Evolutionary conservation across 192 early-diverging fungal species (phyloP), one percentile per base, ranked within the genome.

Genomic region (Mortierella claussenii): DNA sequence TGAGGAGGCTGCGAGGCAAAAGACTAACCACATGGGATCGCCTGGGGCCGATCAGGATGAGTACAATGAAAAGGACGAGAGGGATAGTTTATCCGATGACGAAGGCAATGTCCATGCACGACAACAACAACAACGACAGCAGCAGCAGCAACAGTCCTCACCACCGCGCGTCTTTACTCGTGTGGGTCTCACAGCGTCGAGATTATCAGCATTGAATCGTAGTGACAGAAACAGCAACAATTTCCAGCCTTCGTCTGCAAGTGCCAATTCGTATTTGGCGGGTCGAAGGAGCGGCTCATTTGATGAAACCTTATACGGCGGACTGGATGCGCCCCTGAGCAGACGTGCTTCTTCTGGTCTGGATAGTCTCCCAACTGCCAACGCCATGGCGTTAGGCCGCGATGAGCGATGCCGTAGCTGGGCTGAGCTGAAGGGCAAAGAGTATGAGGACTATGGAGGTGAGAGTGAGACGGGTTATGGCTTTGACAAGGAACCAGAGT

Each of bases 261-360:
- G n/a, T n/a, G n/a, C n/a, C n/a, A n/a, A n/a, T n/a, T n/a, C n/a
- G n/a, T n/a, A n/a, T n/a, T n/a, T n/a, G n/a, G 31, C 43, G 20
- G 44, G 50, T 45, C 56, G 70, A 20, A 65, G 57, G 50, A 60
- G 70, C 18, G 64, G 57, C 0, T 76, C 73, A 15, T 76, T 67
- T 67, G 73, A 76, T 9, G 73, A 76, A 15, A 76, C 73, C 0
- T 36, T 76, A 4, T 76, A 76, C 36, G 73, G 73, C 4, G 64
- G 64, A 1, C 46, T 67, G 0, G 73, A 67, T 15, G 36, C 56
- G 20, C 21, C 43, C 5, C 15, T 32, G 32, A 42, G 63, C 31
- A 46, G 49, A 23, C 28, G 50, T 20, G 49, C 28, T 0, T 69
- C 32, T 0, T 60, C 57, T 32, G 42, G 21, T 13, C 56, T 36